These are phyloP conservation scores for Veloboletus limbatus DNA, from an alignment of 1,284 basidiomycete genomes.

Conservation along the genomic window DNA sequence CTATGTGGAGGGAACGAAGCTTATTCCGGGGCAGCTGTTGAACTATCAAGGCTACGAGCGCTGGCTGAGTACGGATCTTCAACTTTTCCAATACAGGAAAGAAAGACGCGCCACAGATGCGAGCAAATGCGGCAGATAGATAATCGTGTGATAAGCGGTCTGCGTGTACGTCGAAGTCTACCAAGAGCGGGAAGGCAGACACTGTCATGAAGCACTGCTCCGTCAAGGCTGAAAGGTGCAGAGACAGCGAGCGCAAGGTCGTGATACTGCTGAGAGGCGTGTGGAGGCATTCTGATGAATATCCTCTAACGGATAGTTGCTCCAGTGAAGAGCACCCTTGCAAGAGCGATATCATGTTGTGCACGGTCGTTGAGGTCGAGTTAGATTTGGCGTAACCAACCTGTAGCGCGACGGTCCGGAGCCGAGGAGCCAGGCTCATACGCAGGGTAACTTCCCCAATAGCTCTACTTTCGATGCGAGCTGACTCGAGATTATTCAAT, in stretches of 20 bases:
- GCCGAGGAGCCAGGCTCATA: constrained; percentile 36
- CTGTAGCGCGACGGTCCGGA: constrained; percentile 43
- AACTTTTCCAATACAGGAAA: constrained; percentile 47
- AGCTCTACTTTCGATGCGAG: constrained; percentile 39
- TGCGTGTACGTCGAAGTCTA: constrained; percentile 49
- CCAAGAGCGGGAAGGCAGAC: constrained; percentile 41
- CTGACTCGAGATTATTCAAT: constrained; percentile 40
- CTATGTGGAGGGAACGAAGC: constrained; percentile 42
- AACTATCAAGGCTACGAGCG: constrained; percentile 40
- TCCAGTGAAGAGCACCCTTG: constrained; percentile 35
- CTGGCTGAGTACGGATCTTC: constrained; percentile 41
- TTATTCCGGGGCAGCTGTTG: constrained; percentile 30
- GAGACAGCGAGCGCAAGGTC: constrained; percentile 41
- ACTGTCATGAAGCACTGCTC: constrained; percentile 42
- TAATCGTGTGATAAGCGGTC: constrained; percentile 39
- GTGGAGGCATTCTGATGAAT: constrained; percentile 38
- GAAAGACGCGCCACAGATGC: constrained; percentile 9
- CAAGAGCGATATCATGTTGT: constrained; percentile 32
- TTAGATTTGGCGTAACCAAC: constrained; percentile 33
- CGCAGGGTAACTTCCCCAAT: constrained; percentile 31
- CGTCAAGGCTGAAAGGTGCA: constrained; percentile 46
- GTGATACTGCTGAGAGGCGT: constrained; percentile 37
- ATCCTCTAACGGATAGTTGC: constrained; percentile 46
- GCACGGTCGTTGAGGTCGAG: constrained; percentile 12
- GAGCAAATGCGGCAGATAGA: constrained; percentile 27